Base-by-base conservation (phyloP, 805 yeast species). In the Candida cerambycidarum region DNA sequence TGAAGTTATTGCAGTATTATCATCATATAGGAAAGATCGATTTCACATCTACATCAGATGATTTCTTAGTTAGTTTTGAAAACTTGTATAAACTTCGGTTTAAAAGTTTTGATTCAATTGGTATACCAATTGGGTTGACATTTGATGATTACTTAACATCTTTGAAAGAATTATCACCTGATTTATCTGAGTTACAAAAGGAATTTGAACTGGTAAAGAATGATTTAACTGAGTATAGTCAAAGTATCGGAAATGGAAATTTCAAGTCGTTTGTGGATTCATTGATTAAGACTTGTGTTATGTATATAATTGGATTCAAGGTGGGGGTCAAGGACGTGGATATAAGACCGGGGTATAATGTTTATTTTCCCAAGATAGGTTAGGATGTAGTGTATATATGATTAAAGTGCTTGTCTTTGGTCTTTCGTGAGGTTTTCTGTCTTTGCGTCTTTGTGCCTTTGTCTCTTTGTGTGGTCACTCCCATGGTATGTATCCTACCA, bases 101-200 rank as follows among this genome's bases (percentile, higher is more conserved):
- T 19, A 49, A 49, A 29, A 38, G 46, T 16, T 49, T 49, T 25
- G 49, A 49, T 24, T 46, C 51, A 3, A 43, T 49, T 25, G 51
- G 50, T n/a, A 45, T 46, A 6, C 53, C 53, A 5, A 7, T 42
- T 1, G 38, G 36, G 15, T 38, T 47, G 5, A 43, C 36, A 2
- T 46, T 35, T 23, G 23, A 28, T 2, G 37, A 42, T 17, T 46
- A 38, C 29, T 3, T 31, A n/a, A 17, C 21, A 5, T 24, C 46
- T 3, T 38, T 49, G n/a, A 21, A 36, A 1, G 14, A 13, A 8
- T 5, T 5, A 11, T n/a, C 21, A 6, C 13, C 6, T 7, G 30
- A 38, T n/a, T 5, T 14, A 16, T 17, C n/a, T 3, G 10, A 2
- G 3, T 27, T 19, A 13, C 34, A 16, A 3, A 28, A 24, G 13